Percentiles rank a stretch among this genome's conserved stretches.
Evolutionary conservation across 148 eudicot species (phyloP).

Genomic region (Linanthus parryae): DNA sequence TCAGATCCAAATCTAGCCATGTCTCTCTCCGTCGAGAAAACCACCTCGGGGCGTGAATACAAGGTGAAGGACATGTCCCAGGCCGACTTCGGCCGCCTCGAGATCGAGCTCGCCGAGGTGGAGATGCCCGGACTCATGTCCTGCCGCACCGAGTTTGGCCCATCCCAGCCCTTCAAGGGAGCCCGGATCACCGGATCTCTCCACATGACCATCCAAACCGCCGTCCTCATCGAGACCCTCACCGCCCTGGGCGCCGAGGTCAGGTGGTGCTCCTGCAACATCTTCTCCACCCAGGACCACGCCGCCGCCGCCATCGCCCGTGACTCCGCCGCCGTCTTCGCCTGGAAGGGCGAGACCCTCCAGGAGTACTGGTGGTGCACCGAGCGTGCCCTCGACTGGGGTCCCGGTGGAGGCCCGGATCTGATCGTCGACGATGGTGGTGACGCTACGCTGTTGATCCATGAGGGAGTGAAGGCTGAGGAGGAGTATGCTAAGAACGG

Average conservation of each 20-base stretch:
- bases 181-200: slow-evolving; percentile 81
- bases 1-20: slow-evolving; percentile 10
- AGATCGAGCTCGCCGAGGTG: slow-evolving; percentile 83
- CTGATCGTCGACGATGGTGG: slow-evolving; percentile 93
- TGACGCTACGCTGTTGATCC: slow-evolving; percentile 81
- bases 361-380: slow-evolving; percentile 99
- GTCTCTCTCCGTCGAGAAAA: slow-evolving; percentile 74
- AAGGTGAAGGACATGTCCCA: slow-evolving; percentile 94
- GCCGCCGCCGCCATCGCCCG: slow-evolving; percentile 92
- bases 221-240: slow-evolving; percentile 82
- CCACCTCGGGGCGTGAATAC: slow-evolving; percentile 71
- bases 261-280: slow-evolving; percentile 96
- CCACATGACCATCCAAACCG: slow-evolving; percentile 95
- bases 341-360: slow-evolving; percentile 97
- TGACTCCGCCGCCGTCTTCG: slow-evolving; percentile 86
- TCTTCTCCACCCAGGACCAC: slow-evolving; percentile 95
- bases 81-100: slow-evolving; percentile 92
- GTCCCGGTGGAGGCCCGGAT: slow-evolving; percentile 80
- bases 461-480: slow-evolving; percentile 94
- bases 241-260: slow-evolving; percentile 92
- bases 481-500: slow-evolving; percentile 66
- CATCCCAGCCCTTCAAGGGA: slow-evolving; percentile 80
- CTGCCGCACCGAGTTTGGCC: slow-evolving; percentile 71
- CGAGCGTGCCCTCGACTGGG: slow-evolving; percentile 86
- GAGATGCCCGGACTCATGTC: slow-evolving; percentile 93